Base-by-base conservation (phyloP, 2,329 filamentous ascomycete genomes). In the Plectosphaerella sp. region DNA sequence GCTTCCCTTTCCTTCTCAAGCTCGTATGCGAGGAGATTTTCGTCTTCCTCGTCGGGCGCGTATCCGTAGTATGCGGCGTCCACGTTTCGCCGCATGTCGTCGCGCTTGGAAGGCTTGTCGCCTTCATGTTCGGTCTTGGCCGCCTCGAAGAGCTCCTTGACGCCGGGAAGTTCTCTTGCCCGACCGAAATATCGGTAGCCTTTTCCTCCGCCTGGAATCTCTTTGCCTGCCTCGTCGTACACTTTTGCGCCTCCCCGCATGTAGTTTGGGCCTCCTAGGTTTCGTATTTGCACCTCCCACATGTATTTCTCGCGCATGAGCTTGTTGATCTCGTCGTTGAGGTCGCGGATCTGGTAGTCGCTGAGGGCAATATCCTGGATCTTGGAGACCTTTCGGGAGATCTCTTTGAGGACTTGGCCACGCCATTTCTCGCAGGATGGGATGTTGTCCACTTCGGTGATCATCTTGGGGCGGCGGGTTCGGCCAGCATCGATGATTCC, bases 261-360 rank as follows among this genome's bases (percentile, higher is more conserved):
- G 70, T 97, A 99, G 71, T 97, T 97, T 28, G 94, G 94, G 3
- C 94, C 94, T n/a, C 94, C 94, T 22, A 97, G 70, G 64, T 96
- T 95, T 53, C 92, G 83, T 61, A 99, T 97, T 72, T 97, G 91
- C 61, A 94, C 84, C 77, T 99, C 94, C 94, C 94, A 99, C 82
- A 96, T 92, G 80, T 95, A 91, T 73, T 99, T 99, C 76, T 99
- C 94, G 58, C 91, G 86, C 90, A 99, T 97, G 57, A 96, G 81
- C 74, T 96, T 96, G 78, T 99, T 99, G 78, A 99, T 96, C 73
- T 99, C 94, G 71, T 99, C 94, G 75, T 99, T 99, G 67, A 99
- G 78, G 72, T 99, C 94, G 64, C 94, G 87, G 70, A 99, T 91
- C 77, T 97, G 94, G 76, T 89, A 97, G 78, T 99, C 94, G 72